These are phyloP conservation scores for Sclerotinia borealis DNA, from an alignment of 2,329 filamentous ascomycete species.

Conservation along the genomic window DNA sequence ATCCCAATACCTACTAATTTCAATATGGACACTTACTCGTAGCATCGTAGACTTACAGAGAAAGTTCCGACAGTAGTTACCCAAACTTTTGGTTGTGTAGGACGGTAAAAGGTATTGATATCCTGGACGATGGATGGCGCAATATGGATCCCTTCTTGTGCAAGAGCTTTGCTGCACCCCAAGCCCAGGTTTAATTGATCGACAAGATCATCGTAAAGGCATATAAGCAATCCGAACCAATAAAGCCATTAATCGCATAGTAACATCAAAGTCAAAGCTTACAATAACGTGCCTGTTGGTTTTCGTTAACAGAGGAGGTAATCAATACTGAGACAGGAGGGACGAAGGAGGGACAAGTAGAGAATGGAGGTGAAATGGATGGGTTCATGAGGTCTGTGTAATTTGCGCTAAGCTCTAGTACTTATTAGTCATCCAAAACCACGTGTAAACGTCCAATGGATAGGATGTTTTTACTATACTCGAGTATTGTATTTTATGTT, in stretches of 20 bases:
- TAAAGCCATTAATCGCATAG: background rate
- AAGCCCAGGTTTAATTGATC: background rate
- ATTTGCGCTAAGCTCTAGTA: background rate
- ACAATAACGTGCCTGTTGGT: too few relatives aligned
- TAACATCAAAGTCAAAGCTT: background rate
- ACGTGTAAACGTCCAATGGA: background rate
- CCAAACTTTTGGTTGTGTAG: background rate
- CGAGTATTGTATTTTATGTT: background rate
- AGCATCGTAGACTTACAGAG: background rate
- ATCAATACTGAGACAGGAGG: background rate
- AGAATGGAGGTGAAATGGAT: too few relatives aligned
- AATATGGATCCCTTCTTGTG: conserved; percentile 11
- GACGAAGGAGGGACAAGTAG: background rate
- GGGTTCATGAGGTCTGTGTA: too few relatives aligned
- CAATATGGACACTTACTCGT: background rate
- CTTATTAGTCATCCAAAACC: background rate
- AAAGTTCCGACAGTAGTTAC: background rate
- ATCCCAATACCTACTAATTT: background rate
- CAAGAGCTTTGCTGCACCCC: background rate
- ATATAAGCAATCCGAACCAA: background rate
- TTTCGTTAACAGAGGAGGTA: too few relatives aligned
- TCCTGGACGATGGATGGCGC: conserved; percentile 5
- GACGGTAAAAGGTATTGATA: background rate
- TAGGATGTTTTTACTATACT: too few relatives aligned
- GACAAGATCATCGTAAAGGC: background rate